Evolutionary conservation across 768 basidiomycete genomes (phyloP).

Genomic region (Auriscalpium orientale): DNA sequence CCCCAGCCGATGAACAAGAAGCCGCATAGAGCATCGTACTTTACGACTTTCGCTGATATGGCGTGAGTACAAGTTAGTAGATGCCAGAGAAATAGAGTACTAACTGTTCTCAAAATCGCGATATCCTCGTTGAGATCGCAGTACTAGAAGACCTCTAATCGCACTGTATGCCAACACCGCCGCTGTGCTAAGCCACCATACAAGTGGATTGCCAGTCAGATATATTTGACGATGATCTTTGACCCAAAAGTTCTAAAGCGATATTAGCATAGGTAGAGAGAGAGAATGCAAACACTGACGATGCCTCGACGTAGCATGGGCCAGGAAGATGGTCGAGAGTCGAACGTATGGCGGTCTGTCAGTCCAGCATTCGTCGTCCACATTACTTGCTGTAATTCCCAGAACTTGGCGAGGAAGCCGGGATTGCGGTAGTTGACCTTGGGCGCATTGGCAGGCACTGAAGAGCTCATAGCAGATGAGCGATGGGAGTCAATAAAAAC

Average conservation of each 20-base stretch:
- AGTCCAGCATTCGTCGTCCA: conserved; percentile 95
- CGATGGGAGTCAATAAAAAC: not conserved
- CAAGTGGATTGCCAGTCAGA: conserved; percentile 86
- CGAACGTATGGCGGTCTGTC: conserved; percentile 90
- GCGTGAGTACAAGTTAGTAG: not conserved
- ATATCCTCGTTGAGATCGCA: conserved; percentile 87
- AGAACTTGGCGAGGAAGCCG: conserved; percentile 85
- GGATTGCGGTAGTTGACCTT: conserved; percentile 91
- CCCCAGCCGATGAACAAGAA: conserved; percentile 92
- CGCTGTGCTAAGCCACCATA: conserved; percentile 84
- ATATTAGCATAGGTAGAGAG: not conserved
- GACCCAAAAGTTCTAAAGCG: conserved; percentile 89
- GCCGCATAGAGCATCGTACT: conserved; percentile 85
- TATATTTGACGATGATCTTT: conserved; percentile 95
- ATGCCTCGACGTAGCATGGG: conserved; percentile 89
- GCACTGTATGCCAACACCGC: conserved; percentile 60
- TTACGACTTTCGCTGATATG: conserved; percentile 74
- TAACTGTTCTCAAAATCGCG: conserved; percentile 88
- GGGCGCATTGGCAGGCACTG: conserved; percentile 63
- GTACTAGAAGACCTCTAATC: conserved; percentile 71
- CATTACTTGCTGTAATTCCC: conserved; percentile 90
- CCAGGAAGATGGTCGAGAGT: conserved; percentile 91
- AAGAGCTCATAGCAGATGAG: not conserved
- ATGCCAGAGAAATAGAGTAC: conserved; percentile 21
- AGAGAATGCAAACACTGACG: conserved; percentile 40